Conservation (phyloP, 2,329 filamentous ascomycete genomes). For the Cryphonectria japonica region DNA sequence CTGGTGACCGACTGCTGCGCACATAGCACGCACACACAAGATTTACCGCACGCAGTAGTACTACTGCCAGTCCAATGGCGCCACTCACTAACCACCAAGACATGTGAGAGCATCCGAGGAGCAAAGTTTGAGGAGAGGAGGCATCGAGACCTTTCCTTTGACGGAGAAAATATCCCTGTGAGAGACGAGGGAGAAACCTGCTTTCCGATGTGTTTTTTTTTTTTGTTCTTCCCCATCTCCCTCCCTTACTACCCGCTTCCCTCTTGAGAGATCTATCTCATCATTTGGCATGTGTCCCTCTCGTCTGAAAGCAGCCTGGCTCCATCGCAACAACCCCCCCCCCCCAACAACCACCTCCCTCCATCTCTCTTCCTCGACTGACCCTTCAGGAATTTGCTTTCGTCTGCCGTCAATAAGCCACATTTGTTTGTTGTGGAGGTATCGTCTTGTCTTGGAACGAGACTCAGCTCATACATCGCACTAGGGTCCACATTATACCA, state of each 20-base stretch:
- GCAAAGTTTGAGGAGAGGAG: not conserved
- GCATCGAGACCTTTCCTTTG: constrained; percentile 7
- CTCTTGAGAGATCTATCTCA: not conserved
- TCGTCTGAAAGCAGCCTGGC: constrained; percentile 11
- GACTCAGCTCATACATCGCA: not conserved
- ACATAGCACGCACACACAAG: not conserved
- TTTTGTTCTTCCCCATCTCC: no score
- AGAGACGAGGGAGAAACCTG: not conserved
- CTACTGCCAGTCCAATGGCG: not conserved
- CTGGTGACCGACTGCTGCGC: no score
- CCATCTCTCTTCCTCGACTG: not conserved
- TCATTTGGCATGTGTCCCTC: not conserved
- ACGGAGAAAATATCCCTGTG: not conserved
- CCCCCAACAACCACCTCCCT: not conserved
- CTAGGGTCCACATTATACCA: not conserved
- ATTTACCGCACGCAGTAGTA: constrained; percentile 15
- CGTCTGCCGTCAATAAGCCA: constrained; percentile 9
- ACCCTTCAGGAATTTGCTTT: constrained; percentile 2
- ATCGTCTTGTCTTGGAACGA: constrained; percentile 14
- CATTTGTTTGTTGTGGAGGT: not conserved
- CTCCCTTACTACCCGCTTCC: not conserved
- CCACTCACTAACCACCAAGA: not conserved
- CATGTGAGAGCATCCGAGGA: not conserved
- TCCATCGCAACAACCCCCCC: not conserved
- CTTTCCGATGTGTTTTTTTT: not conserved